A percentile compares a stretch with the other conserved stretches of the same genome.
These are phyloP conservation scores for Phytophthora tentaculata DNA, from an alignment of 352 stramenopile genomes.

Conservation along the genomic window DNA sequence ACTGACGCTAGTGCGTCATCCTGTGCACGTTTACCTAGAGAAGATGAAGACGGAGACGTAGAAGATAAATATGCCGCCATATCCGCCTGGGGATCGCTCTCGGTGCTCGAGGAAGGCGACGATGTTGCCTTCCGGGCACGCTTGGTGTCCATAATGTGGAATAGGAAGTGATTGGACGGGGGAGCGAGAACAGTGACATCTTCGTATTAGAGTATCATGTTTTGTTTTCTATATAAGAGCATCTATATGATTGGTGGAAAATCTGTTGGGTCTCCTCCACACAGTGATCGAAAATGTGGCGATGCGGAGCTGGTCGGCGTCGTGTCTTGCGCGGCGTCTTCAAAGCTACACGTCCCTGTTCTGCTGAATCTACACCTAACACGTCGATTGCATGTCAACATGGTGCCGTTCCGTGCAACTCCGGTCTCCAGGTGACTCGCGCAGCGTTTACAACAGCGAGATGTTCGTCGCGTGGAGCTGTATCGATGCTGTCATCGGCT, in stretches of 20 bases:
- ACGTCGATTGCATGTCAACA: neutral
- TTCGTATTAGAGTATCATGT: conserved; percentile 26
- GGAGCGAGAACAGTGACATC: conserved; percentile 55
- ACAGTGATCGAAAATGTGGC: conserved; percentile 31
- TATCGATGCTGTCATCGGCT: conserved; percentile 5
- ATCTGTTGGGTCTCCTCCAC: conserved; percentile 6
- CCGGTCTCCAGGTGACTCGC: neutral
- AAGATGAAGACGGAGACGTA: neutral
- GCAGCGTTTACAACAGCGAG: conserved; percentile 2
- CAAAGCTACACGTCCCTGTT: conserved; percentile 10
- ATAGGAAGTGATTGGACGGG: conserved; percentile 34
- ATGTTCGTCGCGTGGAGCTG: neutral
- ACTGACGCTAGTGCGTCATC: conserved; percentile 10
- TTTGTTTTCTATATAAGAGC: conserved; percentile 1
- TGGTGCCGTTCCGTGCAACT: conserved; percentile 3
- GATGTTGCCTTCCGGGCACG: conserved; percentile 24
- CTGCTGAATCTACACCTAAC: neutral
- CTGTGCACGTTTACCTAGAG: conserved; percentile 14
- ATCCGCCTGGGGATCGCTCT: conserved; percentile 3
- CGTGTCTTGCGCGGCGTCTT: conserved; percentile 35
- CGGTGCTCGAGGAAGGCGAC: conserved; percentile 16
- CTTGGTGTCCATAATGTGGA: conserved; percentile 31
- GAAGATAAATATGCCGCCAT: neutral
- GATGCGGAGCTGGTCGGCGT: conserved; percentile 32
- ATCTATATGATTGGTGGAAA: conserved; percentile 26